Base-by-base conservation (phyloP, 176 grass and related monocot genomes). In the Eragrostis nindensis region DNA sequence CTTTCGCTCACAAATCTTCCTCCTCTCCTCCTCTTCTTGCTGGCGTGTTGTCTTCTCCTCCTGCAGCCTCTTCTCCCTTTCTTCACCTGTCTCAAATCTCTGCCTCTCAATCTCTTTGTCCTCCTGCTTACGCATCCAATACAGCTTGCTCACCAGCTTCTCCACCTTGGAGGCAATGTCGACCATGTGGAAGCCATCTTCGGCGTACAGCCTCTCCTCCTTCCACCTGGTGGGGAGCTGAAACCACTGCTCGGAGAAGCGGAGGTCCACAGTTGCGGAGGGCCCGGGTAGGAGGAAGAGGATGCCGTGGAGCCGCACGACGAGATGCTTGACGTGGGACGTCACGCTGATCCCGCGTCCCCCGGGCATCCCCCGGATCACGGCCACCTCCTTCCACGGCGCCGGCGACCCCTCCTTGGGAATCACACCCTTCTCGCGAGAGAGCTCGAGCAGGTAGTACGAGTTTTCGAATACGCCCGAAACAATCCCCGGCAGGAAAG, bases 181-280 rank as follows among this genome's bases (percentile, higher is more conserved):
- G 2, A 75, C 1, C 0, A 75, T 25, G 36, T 59, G 73, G 6
- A 60, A 25, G 4, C 73, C 53, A 6, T 75, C 53, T 21, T 75
- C 73, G 6, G 53, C 53, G 73, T 59, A 75, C 32, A 75, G 21
- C 39, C 73, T 59, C 55, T 61, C 55, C 7, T 76, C 73, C 55
- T 8, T 61, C 73, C 73, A 76, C 14, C 36, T 13, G 3, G n/a
- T 1, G n/a, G 73, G 73, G 21, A 76, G 73, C n/a, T 8, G 16
- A 18, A 76, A 76, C 73, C 39, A 61, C 0, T 43, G n/a, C 55
- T 76, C 73, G 0, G 54, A 27, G 55, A 76, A 61, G 54, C 21
- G n/a, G 39, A 76, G 15, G 13, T 44, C 54, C n/a, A 61, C 54
- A 22, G 70, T 52, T 1, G 26, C 26, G 46, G 16, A 9, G 15